Percentiles rank a stretch among this genome's conserved stretches.
These are phyloP conservation scores for Lathyrus aphaca DNA, from an alignment of 306 rosid species.

Conservation along the genomic window DNA sequence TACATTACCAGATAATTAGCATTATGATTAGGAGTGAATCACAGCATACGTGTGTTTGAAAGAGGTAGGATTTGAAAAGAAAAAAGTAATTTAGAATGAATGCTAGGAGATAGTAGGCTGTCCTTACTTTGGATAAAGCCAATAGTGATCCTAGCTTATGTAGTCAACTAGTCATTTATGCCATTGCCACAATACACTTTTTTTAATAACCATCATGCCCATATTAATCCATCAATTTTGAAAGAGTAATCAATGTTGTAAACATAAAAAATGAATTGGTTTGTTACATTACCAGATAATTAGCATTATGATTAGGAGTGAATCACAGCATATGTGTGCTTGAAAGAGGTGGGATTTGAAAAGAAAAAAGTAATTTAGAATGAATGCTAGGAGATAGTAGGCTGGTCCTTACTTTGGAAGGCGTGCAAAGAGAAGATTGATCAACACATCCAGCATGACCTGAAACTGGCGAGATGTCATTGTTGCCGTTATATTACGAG, in stretches of 20 bases:
- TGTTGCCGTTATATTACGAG: conserved; percentile 84
- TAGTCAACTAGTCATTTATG: conserved; percentile 13
- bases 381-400: conserved; percentile 26
- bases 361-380: conserved; percentile 14
- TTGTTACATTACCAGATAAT: conserved; percentile 14
- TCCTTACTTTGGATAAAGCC: conserved; percentile 93
- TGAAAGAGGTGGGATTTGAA: conserved; percentile 23
- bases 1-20: conserved; percentile 15
- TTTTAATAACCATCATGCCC: conserved; percentile 1
- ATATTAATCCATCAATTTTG: conserved; percentile 24
- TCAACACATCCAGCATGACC: conserved; percentile 90
- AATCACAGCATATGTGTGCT: conserved; percentile 11
- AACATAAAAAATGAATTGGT: conserved; percentile 21
- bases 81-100: conserved; percentile 17
- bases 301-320: conserved; percentile 8
- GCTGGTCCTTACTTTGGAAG: conserved; percentile 77
- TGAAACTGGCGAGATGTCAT: conserved; percentile 99
- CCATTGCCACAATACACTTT: conserved; percentile 15
- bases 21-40: conserved; percentile 13
- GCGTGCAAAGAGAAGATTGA: conserved; percentile 93
- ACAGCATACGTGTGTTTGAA: conserved; percentile 19
- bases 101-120: conserved; percentile 25
- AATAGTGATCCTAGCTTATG: no score
- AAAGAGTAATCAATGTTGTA: conserved; percentile 14
- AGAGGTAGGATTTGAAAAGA: conserved; percentile 16